Evolutionary conservation across 225 moss, liverwort and hornwort genomes (phyloP).

Genomic region (Anthoceros angustus): DNA sequence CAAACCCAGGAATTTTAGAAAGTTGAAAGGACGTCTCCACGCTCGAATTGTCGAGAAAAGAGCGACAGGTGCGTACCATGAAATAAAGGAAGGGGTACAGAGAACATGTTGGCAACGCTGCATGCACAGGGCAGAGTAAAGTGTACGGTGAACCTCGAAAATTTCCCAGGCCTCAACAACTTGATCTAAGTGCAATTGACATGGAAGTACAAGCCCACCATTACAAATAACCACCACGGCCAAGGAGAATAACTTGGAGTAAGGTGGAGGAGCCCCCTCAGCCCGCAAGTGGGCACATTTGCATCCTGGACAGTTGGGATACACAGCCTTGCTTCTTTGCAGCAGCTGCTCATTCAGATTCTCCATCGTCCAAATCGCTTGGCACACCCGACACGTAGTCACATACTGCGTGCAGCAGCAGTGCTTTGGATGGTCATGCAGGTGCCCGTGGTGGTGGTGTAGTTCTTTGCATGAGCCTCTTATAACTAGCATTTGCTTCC

Average conservation of each 20-base stretch:
- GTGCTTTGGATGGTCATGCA: no score
- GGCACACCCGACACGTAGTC: no score
- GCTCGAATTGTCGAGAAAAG: not conserved
- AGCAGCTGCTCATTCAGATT: not conserved
- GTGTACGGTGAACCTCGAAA: not conserved
- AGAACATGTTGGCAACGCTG: conserved; percentile 7
- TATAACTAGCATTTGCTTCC: no score
- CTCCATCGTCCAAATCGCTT: no score
- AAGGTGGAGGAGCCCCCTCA: conserved; percentile 7
- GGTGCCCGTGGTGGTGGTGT: no score
- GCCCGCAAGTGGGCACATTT: conserved; percentile 3
- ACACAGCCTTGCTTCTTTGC: not conserved
- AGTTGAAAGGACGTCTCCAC: no score
- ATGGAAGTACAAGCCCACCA: not conserved
- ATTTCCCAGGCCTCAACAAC: not conserved
- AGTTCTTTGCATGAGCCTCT: no score
- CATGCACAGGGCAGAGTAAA: not conserved
- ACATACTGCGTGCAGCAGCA: no score
- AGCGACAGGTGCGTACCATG: conserved; percentile 7
- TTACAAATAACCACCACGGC: conserved; percentile 6
- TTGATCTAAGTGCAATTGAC: not conserved
- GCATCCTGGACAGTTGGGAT: conserved; percentile 10
- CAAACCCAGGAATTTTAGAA: no score
- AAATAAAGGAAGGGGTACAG: conserved; percentile 10
- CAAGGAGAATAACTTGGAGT: not conserved